These are phyloP conservation scores for Coemansia erecta DNA, from an alignment of 192 early-diverging fungal genomes.

Conservation along the genomic window DNA sequence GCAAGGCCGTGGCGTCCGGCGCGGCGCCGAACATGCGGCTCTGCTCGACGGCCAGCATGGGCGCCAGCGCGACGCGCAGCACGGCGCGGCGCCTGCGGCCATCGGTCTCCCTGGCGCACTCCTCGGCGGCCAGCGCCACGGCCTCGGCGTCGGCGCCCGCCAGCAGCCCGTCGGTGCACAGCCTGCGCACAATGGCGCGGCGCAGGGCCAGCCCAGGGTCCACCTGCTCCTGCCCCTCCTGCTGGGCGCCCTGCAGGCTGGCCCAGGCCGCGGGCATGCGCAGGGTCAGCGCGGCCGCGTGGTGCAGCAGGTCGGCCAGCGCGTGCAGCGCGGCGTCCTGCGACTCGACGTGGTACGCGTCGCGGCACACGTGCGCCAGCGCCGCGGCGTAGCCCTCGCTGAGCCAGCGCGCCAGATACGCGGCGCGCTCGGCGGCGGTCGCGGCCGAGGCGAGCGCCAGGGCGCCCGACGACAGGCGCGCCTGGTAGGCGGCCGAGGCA, in stretches of 20 bases:
- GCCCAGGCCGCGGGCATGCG: slow-evolving; percentile 32
- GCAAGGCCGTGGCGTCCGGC: background rate
- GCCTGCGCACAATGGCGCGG: slow-evolving; percentile 2
- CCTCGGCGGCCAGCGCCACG: slow-evolving; percentile 5
- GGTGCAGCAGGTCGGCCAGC: slow-evolving; percentile 23
- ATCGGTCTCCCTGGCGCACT: slow-evolving; percentile 1
- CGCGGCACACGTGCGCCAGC: slow-evolving; percentile 16
- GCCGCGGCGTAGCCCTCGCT: slow-evolving; percentile 1
- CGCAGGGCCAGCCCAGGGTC: slow-evolving; percentile 31
- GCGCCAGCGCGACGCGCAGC: slow-evolving; percentile 27
- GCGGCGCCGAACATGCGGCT: slow-evolving; percentile 25
- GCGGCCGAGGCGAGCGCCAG: background rate
- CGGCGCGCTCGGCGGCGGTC: slow-evolving; percentile 1
- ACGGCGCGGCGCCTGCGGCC: slow-evolving; percentile 25
- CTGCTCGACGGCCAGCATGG: slow-evolving; percentile 39
- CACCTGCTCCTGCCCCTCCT: too few species aligned
- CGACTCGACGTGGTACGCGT: slow-evolving; percentile 19
- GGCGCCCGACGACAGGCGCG: slow-evolving; percentile 11
- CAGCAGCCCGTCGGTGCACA: too few species aligned
- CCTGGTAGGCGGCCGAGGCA: slow-evolving; percentile 8
- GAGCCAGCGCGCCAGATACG: slow-evolving; percentile 14
- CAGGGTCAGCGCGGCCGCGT: slow-evolving; percentile 10
- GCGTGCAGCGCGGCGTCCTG: slow-evolving; percentile 18
- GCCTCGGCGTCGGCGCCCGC: too few species aligned
- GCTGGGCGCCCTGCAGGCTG: slow-evolving; percentile 22